phyloP scores from a whole-genome alignment of 2,329 filamentous ascomycete species.

The Shiraia sp. region DNA sequence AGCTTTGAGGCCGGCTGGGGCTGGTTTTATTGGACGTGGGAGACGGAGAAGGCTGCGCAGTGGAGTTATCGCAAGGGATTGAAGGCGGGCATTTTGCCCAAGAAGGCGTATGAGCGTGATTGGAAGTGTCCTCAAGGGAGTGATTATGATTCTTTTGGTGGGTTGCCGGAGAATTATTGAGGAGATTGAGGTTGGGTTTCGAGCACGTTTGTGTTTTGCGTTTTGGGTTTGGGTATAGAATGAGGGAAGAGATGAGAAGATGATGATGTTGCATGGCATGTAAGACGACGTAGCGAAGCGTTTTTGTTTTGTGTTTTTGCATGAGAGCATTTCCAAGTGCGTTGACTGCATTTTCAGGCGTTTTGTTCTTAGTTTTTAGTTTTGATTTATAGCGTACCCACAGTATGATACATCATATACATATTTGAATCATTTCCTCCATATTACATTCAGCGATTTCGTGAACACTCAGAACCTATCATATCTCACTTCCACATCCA shows the following conservation, averaged over 20 bases:
- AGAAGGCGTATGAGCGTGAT: constrained; percentile 47
- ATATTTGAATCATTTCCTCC: too few relatives aligned
- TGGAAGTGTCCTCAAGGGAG: constrained; percentile 47
- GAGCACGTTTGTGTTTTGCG: background rate
- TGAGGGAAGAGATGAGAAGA: background rate
- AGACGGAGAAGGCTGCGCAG: constrained; percentile 81
- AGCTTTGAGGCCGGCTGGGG: constrained; percentile 92
- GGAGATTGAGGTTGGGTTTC: background rate
- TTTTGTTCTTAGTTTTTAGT: too few relatives aligned
- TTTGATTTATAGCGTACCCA: too few relatives aligned
- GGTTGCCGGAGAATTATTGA: constrained; percentile 51
- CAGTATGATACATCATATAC: too few relatives aligned
- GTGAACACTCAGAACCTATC: too few relatives aligned
- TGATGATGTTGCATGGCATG: background rate
- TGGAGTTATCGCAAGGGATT: constrained; percentile 91
- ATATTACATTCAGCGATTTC: too few relatives aligned
- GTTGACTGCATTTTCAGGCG: too few relatives aligned
- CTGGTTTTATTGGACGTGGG: constrained; percentile 99
- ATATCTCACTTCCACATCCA: too few relatives aligned
- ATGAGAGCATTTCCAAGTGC: too few relatives aligned
- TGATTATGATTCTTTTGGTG: constrained; percentile 47
- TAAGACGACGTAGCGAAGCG: background rate
- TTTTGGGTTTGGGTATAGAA: background rate
- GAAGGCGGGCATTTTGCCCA: constrained; percentile 76
- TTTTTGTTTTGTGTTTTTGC: background rate